phyloP scores from a whole-genome alignment of 1,284 basidiomycete species.

The Cryptococcus floricola region DNA sequence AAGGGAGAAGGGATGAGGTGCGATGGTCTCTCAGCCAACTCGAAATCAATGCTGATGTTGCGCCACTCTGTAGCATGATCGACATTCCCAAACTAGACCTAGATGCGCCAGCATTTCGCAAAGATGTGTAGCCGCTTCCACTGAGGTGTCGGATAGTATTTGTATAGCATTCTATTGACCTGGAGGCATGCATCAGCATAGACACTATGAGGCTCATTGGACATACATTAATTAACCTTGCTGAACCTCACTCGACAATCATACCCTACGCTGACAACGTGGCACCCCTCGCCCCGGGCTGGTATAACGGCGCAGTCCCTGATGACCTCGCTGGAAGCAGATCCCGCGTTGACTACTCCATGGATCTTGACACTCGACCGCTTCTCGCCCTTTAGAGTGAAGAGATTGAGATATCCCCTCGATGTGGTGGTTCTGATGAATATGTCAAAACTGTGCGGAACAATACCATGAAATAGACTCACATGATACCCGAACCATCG shows the following conservation, averaged over 20 bases:
- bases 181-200: too few species aligned
- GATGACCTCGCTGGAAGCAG: constrained; percentile 38
- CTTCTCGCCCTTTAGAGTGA: constrained; percentile 33
- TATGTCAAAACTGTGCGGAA: not conserved
- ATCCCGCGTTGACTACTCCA: constrained; percentile 22
- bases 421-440: constrained; percentile 35
- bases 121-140: not conserved
- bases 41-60: not conserved
- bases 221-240: not conserved
- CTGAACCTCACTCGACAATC: constrained; percentile 36
- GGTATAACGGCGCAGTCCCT: constrained; percentile 30
- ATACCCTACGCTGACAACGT: constrained; percentile 46
- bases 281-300: constrained; percentile 22
- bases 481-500: constrained; percentile 42
- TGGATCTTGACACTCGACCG: constrained; percentile 40
- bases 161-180: too few species aligned
- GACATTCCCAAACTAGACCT: constrained; percentile 22
- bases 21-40: constrained; percentile 1
- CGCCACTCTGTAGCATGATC: constrained; percentile 18
- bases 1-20: constrained; percentile 28
- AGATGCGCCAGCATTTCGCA: constrained; percentile 11
- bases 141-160: too few species aligned
- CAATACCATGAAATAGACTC: constrained; percentile 10
- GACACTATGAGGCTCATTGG: not conserved
- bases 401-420: constrained; percentile 41